A percentile compares a stretch with the other conserved stretches of the same genome.
Conservation (phyloP, 306 rosid species). For the Erythrophleum fordii region DNA sequence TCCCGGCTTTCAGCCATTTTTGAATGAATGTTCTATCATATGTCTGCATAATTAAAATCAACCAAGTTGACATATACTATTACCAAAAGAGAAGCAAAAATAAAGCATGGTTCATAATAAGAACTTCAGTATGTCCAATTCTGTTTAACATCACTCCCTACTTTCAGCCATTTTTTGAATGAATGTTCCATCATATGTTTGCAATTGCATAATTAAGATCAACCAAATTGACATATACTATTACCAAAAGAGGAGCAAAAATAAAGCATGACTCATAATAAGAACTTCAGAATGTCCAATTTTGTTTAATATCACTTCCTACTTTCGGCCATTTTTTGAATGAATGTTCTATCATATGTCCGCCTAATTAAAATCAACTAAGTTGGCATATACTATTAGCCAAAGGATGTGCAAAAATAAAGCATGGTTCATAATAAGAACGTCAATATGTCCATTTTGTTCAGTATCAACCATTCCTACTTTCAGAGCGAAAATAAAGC, state of each 20-base stretch:
- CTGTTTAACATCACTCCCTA: not conserved
- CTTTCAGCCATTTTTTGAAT: not conserved
- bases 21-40: conserved; percentile 79
- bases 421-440: conserved; percentile 27
- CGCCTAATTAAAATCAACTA: not conserved
- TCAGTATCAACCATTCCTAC: not conserved
- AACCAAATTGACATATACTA: not conserved
- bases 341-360: not conserved
- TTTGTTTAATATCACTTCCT: not conserved
- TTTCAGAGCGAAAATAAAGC: not conserved
- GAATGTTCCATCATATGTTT: not conserved
- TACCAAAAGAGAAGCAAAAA: not conserved
- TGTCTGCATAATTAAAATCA: conserved; percentile 67
- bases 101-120: conserved; percentile 29
- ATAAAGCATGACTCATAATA: conserved; percentile 27
- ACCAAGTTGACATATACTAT: not conserved
- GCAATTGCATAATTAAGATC: conserved; percentile 34
- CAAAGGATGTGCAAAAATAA: conserved; percentile 1
- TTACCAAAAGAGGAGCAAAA: not conserved
- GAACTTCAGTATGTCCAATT: not conserved
- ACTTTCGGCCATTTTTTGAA: not conserved
- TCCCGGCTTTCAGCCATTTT: conserved; percentile 78
- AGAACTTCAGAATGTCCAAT: not conserved
- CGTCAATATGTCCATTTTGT: conserved; percentile 3
- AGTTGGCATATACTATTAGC: conserved; percentile 1